Evolutionary conservation across 1,139 yeast genomes (phyloP), one percentile per base, ranked within the genome.

Genomic region (Pichia sp.): DNA sequence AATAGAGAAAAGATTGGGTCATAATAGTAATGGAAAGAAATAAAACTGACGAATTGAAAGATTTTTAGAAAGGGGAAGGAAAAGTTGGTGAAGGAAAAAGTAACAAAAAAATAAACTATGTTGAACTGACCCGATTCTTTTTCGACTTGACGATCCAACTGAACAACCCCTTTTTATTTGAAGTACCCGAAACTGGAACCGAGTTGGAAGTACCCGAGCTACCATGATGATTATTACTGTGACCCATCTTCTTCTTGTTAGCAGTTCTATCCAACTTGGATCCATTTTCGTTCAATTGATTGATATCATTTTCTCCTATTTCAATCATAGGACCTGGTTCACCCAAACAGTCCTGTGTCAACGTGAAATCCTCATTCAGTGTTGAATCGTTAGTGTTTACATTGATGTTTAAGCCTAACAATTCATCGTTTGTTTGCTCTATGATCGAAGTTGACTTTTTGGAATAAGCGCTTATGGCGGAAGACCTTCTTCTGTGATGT

Each of bases 281-380:
- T 8, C 31, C 40, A 41, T 41, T 46, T 32, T 13, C 29, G 40
- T 46, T 30, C 15, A 49, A 44, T 45, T 34, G 26, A 30, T 50
- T 52, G 11, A 45, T 42, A 47, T 52, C 52, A 41, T 42, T 48
- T 13, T 50, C 44, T 26, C 40, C 31, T n/a, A 58, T 51, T 47
- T 62, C 62, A 43, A 66, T 54, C 63, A 67, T 67, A 19, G 70
- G 69, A 15, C 70, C 70, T 2, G 70, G 70, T 51, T 67, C 68
- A 43, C 70, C 70, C 16, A 62, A 31, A 15, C 43, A 45, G 15
- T 62, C 64, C 29, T 61, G 64, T 4, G 65, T 65, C 40, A 66
- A 38, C 8, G 69, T 62, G 13, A 55, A 49, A 45, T 65, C 68
- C 46, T 62, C 66, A 42, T 52, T 55, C 26, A 66, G 52, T 1